phyloP scores from a whole-genome alignment of 2,329 filamentous ascomycete species.

The Mycosphaerella arachidis region DNA sequence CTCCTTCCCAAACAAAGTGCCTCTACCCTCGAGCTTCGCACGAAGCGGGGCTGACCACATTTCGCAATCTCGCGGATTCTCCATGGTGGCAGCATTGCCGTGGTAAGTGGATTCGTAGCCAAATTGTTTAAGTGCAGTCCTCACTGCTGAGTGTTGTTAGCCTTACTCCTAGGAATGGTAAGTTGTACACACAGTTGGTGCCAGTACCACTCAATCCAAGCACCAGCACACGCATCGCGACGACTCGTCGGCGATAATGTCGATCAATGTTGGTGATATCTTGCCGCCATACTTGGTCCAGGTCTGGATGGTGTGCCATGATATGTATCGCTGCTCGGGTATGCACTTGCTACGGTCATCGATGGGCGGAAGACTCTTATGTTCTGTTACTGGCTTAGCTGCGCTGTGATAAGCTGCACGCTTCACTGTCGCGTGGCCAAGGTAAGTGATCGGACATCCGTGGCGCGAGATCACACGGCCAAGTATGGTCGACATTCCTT shows the following conservation, averaged over 20 bases:
- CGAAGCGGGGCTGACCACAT: conserved; percentile 13
- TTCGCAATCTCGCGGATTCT: conserved; percentile 14
- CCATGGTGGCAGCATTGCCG: not conserved
- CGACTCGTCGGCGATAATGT: not conserved
- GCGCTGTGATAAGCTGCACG: too few species aligned
- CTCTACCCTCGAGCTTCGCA: conserved; percentile 14
- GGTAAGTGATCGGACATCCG: too few species aligned
- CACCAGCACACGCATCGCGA: not conserved
- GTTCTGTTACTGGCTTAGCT: too few species aligned
- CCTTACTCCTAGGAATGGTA: too few species aligned
- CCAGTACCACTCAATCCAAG: not conserved
- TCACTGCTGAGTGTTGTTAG: not conserved
- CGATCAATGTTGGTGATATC: not conserved
- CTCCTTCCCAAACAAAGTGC: not conserved
- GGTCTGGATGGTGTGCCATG: not conserved
- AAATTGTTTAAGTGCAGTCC: not conserved
- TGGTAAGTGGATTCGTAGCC: not conserved
- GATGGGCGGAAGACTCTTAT: not conserved
- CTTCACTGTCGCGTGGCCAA: too few species aligned
- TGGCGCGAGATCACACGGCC: not conserved
- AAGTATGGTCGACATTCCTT: not conserved
- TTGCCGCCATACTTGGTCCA: not conserved
- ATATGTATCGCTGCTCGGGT: not conserved
- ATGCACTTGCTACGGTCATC: not conserved
- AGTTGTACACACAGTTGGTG: not conserved